Evolutionary conservation across 176 grass and related monocot genomes (phyloP).

Genomic region (Canna indica): DNA sequence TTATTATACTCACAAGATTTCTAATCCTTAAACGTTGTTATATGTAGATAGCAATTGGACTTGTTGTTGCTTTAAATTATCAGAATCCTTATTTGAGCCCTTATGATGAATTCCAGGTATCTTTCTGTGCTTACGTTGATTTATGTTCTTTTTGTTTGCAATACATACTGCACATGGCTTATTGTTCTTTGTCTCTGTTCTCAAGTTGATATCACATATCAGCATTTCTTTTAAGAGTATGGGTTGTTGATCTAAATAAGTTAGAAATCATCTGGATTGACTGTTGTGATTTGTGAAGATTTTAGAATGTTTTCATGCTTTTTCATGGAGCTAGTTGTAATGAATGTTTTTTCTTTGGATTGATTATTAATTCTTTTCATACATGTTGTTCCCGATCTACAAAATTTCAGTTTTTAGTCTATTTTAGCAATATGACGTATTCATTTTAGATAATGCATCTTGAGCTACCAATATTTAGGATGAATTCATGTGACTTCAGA

Average conservation of each 20-base stretch:
- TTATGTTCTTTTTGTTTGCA: not conserved
- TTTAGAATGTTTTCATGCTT: not conserved
- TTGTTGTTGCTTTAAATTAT: constrained; percentile 86
- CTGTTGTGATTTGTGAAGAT: not conserved
- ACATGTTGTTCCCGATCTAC: not conserved
- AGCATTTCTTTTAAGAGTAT: no score
- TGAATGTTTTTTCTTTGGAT: no score
- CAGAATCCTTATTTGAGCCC: constrained; percentile 85
- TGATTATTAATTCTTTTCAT: not conserved
- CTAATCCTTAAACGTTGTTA: not conserved
- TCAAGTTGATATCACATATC: no score
- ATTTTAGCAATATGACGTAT: not conserved
- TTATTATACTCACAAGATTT: not conserved
- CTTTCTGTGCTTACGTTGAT: constrained; percentile 3
- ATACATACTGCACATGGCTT: not conserved
- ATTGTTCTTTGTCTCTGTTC: not conserved
- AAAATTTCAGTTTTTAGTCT: not conserved
- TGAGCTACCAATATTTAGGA: not conserved
- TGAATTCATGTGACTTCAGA: not conserved
- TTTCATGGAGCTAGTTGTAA: not conserved
- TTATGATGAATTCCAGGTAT: constrained; percentile 92
- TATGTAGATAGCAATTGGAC: constrained; percentile 73
- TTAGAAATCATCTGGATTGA: not conserved
- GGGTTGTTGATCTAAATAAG: no score
- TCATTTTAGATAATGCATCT: not conserved